A percentile compares a stretch with the other conserved stretches of the same genome.
phyloP scores from a whole-genome alignment of 73 alveolate species.

The Paramecium octaurelia region DNA sequence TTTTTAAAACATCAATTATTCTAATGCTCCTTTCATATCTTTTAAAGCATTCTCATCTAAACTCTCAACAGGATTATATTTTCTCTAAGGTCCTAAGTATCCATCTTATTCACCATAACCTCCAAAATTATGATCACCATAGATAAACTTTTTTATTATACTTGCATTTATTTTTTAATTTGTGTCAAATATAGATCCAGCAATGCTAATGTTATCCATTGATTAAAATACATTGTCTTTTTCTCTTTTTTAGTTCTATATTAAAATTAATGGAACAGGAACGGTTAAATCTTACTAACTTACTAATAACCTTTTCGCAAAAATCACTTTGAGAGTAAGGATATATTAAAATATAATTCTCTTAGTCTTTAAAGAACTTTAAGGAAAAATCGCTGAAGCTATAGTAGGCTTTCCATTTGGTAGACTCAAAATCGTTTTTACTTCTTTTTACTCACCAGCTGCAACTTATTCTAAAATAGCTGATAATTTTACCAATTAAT shows the following conservation, averaged over 20 bases:
- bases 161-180: neutral
- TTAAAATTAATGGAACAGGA: neutral
- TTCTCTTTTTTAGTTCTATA: neutral
- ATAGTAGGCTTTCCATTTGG: neutral
- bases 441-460: neutral
- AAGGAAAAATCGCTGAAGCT: neutral
- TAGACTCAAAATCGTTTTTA: neutral
- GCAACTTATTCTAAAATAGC: neutral
- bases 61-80: slow-evolving; percentile 3
- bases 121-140: neutral
- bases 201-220: neutral
- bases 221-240: neutral
- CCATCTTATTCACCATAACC: slow-evolving; percentile 40
- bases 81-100: neutral
- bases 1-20: neutral
- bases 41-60: neutral
- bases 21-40: neutral
- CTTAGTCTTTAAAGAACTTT: neutral
- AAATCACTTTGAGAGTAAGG: neutral
- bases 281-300: neutral
- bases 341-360: neutral
- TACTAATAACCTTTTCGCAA: neutral
- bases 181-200: neutral
- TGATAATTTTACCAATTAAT: neutral
- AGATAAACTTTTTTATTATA: neutral